Evolutionary conservation across 2,329 filamentous ascomycete genomes (phyloP).

Genomic region (Didymella pinodella): DNA sequence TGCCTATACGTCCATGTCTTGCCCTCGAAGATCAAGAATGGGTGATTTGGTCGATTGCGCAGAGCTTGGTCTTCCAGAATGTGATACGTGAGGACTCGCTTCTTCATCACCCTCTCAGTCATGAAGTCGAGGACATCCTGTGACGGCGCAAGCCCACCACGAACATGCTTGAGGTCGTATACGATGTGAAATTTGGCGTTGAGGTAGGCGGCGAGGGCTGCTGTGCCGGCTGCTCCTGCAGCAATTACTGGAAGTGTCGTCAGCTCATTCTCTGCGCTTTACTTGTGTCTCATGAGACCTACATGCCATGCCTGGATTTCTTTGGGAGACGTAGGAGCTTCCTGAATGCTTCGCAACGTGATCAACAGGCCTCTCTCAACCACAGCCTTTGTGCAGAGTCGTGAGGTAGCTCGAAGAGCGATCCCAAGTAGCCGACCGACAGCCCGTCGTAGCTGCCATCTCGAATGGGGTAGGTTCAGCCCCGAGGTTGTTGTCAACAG

Average conservation of each 20-base stretch:
- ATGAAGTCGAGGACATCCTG: conserved; percentile 32
- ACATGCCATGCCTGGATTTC: conserved; percentile 10
- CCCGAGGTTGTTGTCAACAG: conserved; percentile 16
- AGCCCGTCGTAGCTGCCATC: neutral
- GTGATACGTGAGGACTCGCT: conserved; percentile 42
- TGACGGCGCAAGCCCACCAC: conserved; percentile 28
- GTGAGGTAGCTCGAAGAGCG: neutral
- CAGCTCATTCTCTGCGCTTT: neutral
- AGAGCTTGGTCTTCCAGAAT: conserved; percentile 50
- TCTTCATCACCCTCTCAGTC: conserved; percentile 24
- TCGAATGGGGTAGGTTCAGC: conserved; percentile 10
- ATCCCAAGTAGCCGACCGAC: neutral
- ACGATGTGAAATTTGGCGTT: conserved; percentile 48
- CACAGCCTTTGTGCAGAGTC: neutral
- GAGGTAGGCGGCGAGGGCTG: conserved; percentile 46
- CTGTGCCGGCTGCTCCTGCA: conserved; percentile 38
- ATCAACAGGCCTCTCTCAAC: neutral
- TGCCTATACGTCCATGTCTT: conserved; percentile 45
- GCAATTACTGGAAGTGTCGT: conserved; percentile 1
- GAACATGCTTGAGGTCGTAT: conserved; percentile 35
- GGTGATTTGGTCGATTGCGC: conserved; percentile 41
- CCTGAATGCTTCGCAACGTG: neutral
- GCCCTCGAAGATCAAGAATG: conserved; percentile 50
- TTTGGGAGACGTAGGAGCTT: neutral
- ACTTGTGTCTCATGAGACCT: neutral